Percentiles rank a stretch among this genome's conserved stretches.
These are phyloP conservation scores for Beauveria asiatica DNA, from an alignment of 2,329 filamentous ascomycete species.

Conservation along the genomic window DNA sequence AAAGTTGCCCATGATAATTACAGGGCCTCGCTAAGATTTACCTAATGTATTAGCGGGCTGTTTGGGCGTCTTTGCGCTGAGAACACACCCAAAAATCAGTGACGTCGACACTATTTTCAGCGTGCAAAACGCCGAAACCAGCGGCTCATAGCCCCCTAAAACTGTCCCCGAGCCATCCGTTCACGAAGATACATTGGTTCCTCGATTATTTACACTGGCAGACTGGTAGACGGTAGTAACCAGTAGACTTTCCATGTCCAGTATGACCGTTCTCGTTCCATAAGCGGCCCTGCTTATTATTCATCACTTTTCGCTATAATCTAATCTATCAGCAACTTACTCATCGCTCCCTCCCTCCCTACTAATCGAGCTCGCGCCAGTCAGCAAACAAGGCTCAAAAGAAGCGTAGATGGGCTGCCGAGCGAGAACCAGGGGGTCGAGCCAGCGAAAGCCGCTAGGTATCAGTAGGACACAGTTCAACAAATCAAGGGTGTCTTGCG, in stretches of 20 bases:
- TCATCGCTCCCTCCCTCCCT: neutral
- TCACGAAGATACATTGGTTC: neutral
- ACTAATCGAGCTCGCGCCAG: neutral
- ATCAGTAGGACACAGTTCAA: neutral
- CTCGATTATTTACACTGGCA: neutral
- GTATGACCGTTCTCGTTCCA: neutral
- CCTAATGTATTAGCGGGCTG: too few relatives aligned
- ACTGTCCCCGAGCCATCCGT: neutral
- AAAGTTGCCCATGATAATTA: too few relatives aligned
- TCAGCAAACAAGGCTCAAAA: constrained; percentile 7
- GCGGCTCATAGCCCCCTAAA: neutral
- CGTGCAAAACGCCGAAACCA: neutral
- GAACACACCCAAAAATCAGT: neutral
- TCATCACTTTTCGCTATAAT: neutral
- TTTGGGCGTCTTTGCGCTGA: too few relatives aligned
- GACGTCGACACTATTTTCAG: neutral
- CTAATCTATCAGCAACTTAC: too few relatives aligned
- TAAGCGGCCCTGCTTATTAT: neutral
- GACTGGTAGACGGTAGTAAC: too few relatives aligned
- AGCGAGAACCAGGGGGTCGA: neutral
- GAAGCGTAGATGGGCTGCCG: neutral
- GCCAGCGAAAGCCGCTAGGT: constrained; percentile 4
- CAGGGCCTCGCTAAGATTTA: too few relatives aligned
- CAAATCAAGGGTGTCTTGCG: neutral
- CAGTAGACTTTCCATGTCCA: too few relatives aligned